Evolutionary conservation across 2,329 filamentous ascomycete genomes (phyloP), one percentile per base, ranked within the genome.

Genomic region (Hymenoscyphus linearis): DNA sequence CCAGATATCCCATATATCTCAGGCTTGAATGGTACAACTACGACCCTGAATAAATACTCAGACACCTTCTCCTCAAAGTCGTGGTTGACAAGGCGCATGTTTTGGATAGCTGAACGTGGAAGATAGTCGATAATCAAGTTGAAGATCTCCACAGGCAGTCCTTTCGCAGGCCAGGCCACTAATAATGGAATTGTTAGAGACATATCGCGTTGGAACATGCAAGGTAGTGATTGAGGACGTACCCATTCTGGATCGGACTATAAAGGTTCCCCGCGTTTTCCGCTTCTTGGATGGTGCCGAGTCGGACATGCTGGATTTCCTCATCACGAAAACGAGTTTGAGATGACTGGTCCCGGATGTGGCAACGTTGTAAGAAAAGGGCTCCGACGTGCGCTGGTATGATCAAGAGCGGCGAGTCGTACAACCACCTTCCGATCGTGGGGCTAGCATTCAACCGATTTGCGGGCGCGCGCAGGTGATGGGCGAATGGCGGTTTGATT

Each of bases 11-110:
- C 80, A 70, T 84, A 87, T 26, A 89, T 81, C 65, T 87, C 82
- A 1, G 83, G 80, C 50, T 81, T 83, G 74, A 89, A 90, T 1
- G 85, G 84, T 1, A 87, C 82, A 5, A 89, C 85, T 9, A 87
- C 82, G 52, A 83, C 84, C 60, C 79, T 77, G 70, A 88, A 89
- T 53, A 87, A 79, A 47, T 79, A 76, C 44, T 78, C 76, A 0
- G 85, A 85, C 1, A 86, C 78, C 62, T 82, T 83, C 13, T 71
- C 65, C 62, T 88, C 84, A 63, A 85, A 83, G 60, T 86, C 83
- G 40, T 75, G 77, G 68, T 79, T 83, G 2, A 88, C 85, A 3
- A 88, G 75, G 4, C 87, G 82, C 72, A 89, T 78, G 34, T 75
- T 78, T 71, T 84, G 82, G 57, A 88, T 76, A 63, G 86, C 83